Base-by-base conservation (phyloP, 2,329 filamentous ascomycete species). In the Aspergillus fumigatiaffinis region DNA sequence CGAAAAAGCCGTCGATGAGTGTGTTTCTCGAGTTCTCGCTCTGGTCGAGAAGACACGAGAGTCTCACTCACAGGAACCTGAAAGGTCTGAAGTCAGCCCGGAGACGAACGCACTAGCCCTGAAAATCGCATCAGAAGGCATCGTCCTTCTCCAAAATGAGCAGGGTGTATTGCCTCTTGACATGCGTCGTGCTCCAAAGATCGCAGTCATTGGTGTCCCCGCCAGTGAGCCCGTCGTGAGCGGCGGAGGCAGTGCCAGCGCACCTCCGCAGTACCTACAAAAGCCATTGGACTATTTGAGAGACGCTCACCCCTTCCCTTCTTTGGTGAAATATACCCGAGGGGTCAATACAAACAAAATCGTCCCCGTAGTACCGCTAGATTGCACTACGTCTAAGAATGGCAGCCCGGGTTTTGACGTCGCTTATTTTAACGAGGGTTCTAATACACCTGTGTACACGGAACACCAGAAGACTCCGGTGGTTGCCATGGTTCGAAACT, bases 181-280 rank as follows among this genome's bases (percentile, higher is more conserved):
- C 26, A 28, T 28, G 26, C 26, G 26, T 28, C 26, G 26, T 28
- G 26, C 26, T 28, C 26, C 26, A 7, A 28, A 28, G 26, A 28
- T 28, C 8, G 26, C 26, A 28, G 26, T 28, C 23, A 52, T 50
- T 38, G 56, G 41, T 14, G 50, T 41, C 3, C 21, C 41, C n/a
- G 56, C 53, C 3, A 29, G 32, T 23, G 50, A 59, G 23, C 53
- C 53, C 3, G 53, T 56, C 29, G 42, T 56, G 10, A 56, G 53
- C 41, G 56, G 56, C 29, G 56, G 53, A 32, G 56, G 56, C 3
- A 56, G 53, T 41, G 56, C 56, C 21, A 59, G 50, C 29, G 53
- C 56, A 28, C 56, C 56, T 28, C 56, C 56, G n/a, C 52, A 58
- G 49, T 58, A 58, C 20, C n/a, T 58, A 12, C 56, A 58, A n/a